Conservation (phyloP, 2,329 filamentous ascomycete genomes). For the Cytospora paraplurivora region DNA sequence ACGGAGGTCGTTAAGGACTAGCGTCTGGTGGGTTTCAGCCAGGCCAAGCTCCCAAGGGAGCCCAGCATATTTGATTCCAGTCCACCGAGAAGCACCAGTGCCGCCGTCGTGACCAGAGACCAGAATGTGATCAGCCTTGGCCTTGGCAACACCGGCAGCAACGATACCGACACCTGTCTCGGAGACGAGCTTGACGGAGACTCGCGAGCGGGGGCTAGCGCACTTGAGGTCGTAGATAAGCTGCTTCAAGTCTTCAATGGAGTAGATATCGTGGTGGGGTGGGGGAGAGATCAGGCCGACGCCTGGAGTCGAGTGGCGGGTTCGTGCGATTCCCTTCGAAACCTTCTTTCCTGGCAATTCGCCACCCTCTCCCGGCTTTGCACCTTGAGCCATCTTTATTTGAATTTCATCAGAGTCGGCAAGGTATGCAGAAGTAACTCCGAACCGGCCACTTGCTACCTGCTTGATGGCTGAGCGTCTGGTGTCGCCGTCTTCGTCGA, state of each 20-base stretch:
- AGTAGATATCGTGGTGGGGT: slow-evolving; percentile 98
- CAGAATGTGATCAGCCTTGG: slow-evolving; percentile 93
- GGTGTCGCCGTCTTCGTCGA: slow-evolving; percentile 88
- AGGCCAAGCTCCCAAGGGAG: slow-evolving; percentile 96
- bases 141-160: slow-evolving; percentile 95
- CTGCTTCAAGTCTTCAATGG: slow-evolving; percentile 96
- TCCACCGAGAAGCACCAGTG: slow-evolving; percentile 95
- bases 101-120: slow-evolving; percentile 97
- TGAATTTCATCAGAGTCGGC: slow-evolving; percentile 95
- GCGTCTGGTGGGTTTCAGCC: slow-evolving; percentile 93
- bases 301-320: slow-evolving; percentile 92
- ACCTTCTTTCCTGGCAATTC: slow-evolving; percentile 97
- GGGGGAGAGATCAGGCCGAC: slow-evolving; percentile 95
- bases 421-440: slow-evolving; percentile 92
- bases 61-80: slow-evolving; percentile 97
- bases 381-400: slow-evolving; percentile 99
- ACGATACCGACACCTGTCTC: slow-evolving; percentile 98
- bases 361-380: slow-evolving; percentile 96
- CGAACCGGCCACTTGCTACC: slow-evolving; percentile 92
- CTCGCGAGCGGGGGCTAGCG: slow-evolving; percentile 85
- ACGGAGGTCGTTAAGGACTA: slow-evolving; percentile 93
- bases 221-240: slow-evolving; percentile 98
- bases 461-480: slow-evolving; percentile 99
- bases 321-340: slow-evolving; percentile 88
- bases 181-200: slow-evolving; percentile 96